A percentile compares a stretch with the other conserved stretches of the same genome.
Evolutionary conservation across 192 early-diverging fungal species (phyloP).

Genomic region (Backusella psychrophila): DNA sequence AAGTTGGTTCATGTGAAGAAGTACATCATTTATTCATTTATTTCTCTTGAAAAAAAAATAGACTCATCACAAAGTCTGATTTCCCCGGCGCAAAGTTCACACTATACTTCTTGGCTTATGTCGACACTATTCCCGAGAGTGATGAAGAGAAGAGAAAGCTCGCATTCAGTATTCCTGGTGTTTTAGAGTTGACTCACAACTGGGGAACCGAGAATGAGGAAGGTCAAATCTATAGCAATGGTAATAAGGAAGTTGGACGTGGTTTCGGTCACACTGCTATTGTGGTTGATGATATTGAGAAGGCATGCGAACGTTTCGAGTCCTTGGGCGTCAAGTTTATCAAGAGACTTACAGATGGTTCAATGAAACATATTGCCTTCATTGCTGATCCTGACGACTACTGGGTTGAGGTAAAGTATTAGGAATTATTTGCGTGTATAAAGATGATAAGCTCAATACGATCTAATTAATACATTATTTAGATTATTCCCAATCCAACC

Average conservation of each 20-base stretch:
- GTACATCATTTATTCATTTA: background rate
- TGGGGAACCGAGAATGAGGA: conserved; percentile 74
- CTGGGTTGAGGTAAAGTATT: conserved; percentile 58
- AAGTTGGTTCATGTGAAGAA: conserved; percentile 7
- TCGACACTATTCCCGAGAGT: conserved; percentile 46
- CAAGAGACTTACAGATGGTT: conserved; percentile 73
- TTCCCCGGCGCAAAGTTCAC: conserved; percentile 53
- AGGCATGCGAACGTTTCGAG: conserved; percentile 75
- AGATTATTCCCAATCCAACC: conserved; percentile 12
- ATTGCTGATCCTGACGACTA: conserved; percentile 84
- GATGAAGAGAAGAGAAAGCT: conserved; percentile 46
- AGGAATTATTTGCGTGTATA: background rate
- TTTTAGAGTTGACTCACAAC: conserved; percentile 87
- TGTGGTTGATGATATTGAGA: conserved; percentile 74
- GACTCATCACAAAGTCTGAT: conserved; percentile 46
- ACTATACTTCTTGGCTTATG: conserved; percentile 78
- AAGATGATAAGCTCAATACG: background rate
- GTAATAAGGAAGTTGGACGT: conserved; percentile 65
- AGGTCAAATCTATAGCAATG: conserved; percentile 62
- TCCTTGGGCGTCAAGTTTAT: conserved; percentile 67
- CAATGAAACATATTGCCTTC: conserved; percentile 84
- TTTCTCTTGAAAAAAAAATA: background rate
- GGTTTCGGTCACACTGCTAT: conserved; percentile 87
- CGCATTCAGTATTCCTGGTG: conserved; percentile 62
- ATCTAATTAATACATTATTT: background rate